Evolutionary conservation across 129 eudicot genomes (phyloP), one percentile per base, ranked within the genome.

Genomic region (Rutidosis leptorrhynchoides): DNA sequence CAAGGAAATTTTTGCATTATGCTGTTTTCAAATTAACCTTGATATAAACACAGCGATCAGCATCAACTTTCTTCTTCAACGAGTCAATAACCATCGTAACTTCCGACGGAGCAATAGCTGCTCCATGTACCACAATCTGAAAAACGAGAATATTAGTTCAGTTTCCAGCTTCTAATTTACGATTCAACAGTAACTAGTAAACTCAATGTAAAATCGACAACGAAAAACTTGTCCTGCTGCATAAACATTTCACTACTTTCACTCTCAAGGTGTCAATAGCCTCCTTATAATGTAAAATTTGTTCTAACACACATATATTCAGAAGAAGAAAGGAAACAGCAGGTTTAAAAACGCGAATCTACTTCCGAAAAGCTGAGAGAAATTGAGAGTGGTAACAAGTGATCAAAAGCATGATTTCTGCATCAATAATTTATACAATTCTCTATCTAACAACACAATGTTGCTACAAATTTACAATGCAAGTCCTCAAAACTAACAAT

Each of bases 1-100:
- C 6, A 48, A 16, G 12, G 28, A 48, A 32, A 49, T 33, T 6
- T 45, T 43, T 72, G 37, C 53, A 45, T 69, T 56, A 1, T 26
- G n/a, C 42, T 57, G 69, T 43, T 40, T 40, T 35, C 37, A 74
- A 61, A 79, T 58, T 67, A 78, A 89, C 98, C 98, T 77, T 82
- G 67, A 93, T 72, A 71, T 79, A 78, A 51, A 64, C 83, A 78
- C 79, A 55, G 15, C 96, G 96, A 65, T 89, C 87, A 62, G 77
- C 85, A 49, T 81, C 91, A 71, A 86, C 86, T 81, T 81, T 76
- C 52, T 79, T 72, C 89, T 93, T 86, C 49, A 93, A 65, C 30
- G 89, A 84, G 25, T 88, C 90, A 29, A 93, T 82, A 62, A 82
- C 82, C 59, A 80, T 28, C 52, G 81, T 74, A 71, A 86, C 66